Evolutionary conservation across 345 rosid species (phyloP).

Genomic region (Raphanus sativus): DNA sequence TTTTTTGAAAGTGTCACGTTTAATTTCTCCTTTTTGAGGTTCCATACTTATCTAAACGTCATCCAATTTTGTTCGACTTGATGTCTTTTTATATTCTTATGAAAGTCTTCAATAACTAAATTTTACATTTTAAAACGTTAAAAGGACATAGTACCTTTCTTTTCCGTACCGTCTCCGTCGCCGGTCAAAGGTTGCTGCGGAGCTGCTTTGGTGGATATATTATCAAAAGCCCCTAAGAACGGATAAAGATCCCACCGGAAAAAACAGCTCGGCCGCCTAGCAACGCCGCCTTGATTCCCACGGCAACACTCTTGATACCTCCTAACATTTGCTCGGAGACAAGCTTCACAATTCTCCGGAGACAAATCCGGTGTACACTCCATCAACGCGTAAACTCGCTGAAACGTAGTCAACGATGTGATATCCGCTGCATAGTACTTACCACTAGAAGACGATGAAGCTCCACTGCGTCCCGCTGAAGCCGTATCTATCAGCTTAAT

Average conservation of each 20-base stretch:
- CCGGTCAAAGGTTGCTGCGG: neutral
- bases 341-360: slow-evolving; percentile 9
- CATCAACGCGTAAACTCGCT: slow-evolving; percentile 22
- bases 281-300: slow-evolving; percentile 35
- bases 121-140: neutral
- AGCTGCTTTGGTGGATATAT: neutral
- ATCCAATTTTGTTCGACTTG: neutral
- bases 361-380: slow-evolving; percentile 19
- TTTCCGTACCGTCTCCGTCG: neutral
- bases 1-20: neutral
- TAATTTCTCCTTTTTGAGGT: too few species aligned
- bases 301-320: slow-evolving; percentile 31
- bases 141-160: neutral
- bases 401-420: neutral
- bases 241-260: slow-evolving; percentile 39
- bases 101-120: too few species aligned
- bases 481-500: slow-evolving; percentile 6
- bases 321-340: slow-evolving; percentile 31
- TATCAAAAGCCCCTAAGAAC: slow-evolving; percentile 37
- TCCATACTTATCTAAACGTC: neutral
- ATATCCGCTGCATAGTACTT: slow-evolving; percentile 39
- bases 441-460: slow-evolving; percentile 6
- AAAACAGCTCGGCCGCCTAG: slow-evolving; percentile 42
- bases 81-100: neutral
- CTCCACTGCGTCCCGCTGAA: neutral